Evolutionary conservation across 1,139 yeast genomes (phyloP).

Genomic region (Kodamaea sp.): DNA sequence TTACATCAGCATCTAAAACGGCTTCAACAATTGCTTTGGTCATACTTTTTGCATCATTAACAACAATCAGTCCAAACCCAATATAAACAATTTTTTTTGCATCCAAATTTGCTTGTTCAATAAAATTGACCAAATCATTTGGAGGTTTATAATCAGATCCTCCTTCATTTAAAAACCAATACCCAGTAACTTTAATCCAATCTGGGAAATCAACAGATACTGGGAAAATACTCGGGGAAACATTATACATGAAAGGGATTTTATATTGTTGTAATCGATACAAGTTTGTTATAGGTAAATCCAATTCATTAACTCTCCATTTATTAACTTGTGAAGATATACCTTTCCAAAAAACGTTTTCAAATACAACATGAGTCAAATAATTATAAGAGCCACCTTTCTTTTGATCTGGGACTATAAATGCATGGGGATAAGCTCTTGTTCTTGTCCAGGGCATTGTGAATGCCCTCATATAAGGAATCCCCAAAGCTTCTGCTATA

Average conservation of each 20-base stretch:
- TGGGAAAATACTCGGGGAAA: constrained; percentile 83
- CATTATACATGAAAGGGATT: constrained; percentile 84
- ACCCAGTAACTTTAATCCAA: constrained; percentile 93
- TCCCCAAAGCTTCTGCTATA: constrained; percentile 84
- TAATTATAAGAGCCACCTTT: constrained; percentile 91
- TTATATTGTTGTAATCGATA: constrained; percentile 69
- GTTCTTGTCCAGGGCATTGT: constrained; percentile 99
- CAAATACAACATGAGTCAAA: constrained; percentile 88
- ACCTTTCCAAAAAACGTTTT: constrained; percentile 91
- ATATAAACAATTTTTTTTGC: constrained; percentile 76
- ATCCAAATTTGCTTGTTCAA: constrained; percentile 56
- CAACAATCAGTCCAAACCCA: constrained; percentile 96
- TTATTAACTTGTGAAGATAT: constrained; percentile 82
- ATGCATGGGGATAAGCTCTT: constrained; percentile 93
- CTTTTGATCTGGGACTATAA: constrained; percentile 89
- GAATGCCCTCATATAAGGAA: constrained; percentile 91
- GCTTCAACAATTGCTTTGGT: constrained; percentile 78
- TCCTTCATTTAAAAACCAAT: constrained; percentile 88
- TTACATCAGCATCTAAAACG: constrained; percentile 71
- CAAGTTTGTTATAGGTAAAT: constrained; percentile 65
- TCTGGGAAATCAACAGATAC: constrained; percentile 92
- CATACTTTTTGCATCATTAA: constrained; percentile 71
- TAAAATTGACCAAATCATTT: constrained; percentile 52
- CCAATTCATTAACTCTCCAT: constrained; percentile 73
- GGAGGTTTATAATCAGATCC: constrained; percentile 63